Evolutionary conservation across 202 grass and related monocot species (phyloP), one percentile per base, ranked within the genome.

Genomic region (Thinopyrum obtusiflorum): DNA sequence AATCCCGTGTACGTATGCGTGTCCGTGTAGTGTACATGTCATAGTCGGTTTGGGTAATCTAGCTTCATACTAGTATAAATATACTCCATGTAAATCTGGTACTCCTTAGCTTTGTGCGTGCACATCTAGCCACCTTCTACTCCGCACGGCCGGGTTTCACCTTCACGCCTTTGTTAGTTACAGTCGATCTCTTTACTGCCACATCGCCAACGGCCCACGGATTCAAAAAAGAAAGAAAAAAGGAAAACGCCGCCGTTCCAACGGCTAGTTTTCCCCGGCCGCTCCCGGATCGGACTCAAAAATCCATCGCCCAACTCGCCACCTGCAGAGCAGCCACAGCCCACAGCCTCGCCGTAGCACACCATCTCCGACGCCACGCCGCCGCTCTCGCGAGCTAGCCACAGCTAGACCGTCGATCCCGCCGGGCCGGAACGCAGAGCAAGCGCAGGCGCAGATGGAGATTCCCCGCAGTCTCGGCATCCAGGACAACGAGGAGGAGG

Each of bases 201-300:
- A 51, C 47, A 2, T 53, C 47, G 15, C 47, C 42, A 74, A 74
- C 71, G 71, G 71, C 28, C 64, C 28, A 33, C 64, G 29, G 27
- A 8, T 9, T 6, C 14, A 1, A n/a, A 18, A 53, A 18, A 53
- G 0, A 53, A 18, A 53, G 0, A 7, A 53, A 20, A 53, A 39
- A 71, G 20, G 35, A 24, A 40, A 0, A 62, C 75, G 42, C 73
- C 28, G 62, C 74, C 82, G 65, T 88, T 92, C 87, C 85, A 94
- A 94, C 92, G 89, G 92, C 92, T 92, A 90, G 79, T 94, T 44
- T 5, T 89, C 57, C 35, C 60, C 21, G 75, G 25, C 57, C 76
- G 81, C 17, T 47, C 60, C 33, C n/a, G 25, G 9, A 7, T 42
- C 35, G 39, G 29, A 31, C 29, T n/a, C 49, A 65, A 87, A 89